A percentile compares a stretch with the other conserved stretches of the same genome.
These are phyloP conservation scores for Talaromyces sp. DNA, from an alignment of 2,329 filamentous ascomycete species.

Conservation along the genomic window DNA sequence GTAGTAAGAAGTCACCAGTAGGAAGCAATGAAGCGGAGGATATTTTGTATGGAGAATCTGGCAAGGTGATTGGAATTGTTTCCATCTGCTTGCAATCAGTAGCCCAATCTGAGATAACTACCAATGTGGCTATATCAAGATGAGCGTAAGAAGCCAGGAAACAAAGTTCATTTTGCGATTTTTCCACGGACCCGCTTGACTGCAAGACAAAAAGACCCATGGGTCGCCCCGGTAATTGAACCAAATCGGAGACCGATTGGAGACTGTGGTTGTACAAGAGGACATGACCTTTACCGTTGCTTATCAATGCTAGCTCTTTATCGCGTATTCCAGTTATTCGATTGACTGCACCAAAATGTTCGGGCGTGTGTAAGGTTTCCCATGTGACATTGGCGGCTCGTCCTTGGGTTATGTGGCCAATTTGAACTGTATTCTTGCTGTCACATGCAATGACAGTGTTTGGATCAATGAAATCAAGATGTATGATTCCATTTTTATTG, in stretches of 20 bases:
- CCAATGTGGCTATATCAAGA: slow-evolving; percentile 32
- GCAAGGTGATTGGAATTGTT: slow-evolving; percentile 32
- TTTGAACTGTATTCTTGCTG: slow-evolving; percentile 32
- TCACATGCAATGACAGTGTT: slow-evolving; percentile 38
- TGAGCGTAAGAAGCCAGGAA: slow-evolving; percentile 33
- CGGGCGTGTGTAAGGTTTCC: slow-evolving; percentile 31
- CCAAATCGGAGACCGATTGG: slow-evolving; percentile 30
- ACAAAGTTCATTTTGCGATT: slow-evolving; percentile 15
- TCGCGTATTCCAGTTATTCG: slow-evolving; percentile 34
- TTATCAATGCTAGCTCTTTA: slow-evolving; percentile 38
- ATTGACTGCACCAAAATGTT: slow-evolving; percentile 35
- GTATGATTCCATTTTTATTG: slow-evolving; percentile 25
- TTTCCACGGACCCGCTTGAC: not conserved
- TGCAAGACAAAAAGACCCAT: slow-evolving; percentile 33
- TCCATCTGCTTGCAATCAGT: slow-evolving; percentile 43
- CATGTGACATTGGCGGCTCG: slow-evolving; percentile 22
- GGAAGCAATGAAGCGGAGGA: slow-evolving; percentile 51
- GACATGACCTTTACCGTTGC: slow-evolving; percentile 35
- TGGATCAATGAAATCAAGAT: slow-evolving; percentile 39
- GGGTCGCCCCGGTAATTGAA: slow-evolving; percentile 30
- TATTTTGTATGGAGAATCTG: slow-evolving; percentile 51
- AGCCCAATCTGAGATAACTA: slow-evolving; percentile 23
- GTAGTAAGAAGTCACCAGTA: slow-evolving; percentile 40
- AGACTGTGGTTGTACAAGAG: slow-evolving; percentile 39
- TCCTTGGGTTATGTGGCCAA: slow-evolving; percentile 26